Evolutionary conservation across 768 basidiomycete species (phyloP), one percentile per base, ranked within the genome.

Genomic region (Strobilomyces dryophilus): DNA sequence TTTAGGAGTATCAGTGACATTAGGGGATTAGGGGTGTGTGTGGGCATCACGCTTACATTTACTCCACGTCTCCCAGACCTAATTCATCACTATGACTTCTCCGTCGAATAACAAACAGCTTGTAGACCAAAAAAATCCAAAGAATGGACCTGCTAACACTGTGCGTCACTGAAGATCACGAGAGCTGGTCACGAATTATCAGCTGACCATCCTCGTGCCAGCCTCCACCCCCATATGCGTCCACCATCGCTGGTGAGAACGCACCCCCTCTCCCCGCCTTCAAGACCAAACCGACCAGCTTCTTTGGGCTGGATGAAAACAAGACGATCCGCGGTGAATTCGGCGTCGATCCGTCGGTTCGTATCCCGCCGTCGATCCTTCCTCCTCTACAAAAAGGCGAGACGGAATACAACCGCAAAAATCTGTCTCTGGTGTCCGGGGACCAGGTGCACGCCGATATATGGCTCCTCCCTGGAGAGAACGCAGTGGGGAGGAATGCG

Each of bases 261-360:
- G 10, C 1, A 8, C 1, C 45, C 18, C 14, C 37, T 26, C 18
- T 21, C 20, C 49, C 42, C 27, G 31, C 56, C 0, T 66, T 53
- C 61, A 70, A 66, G 37, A 52, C 55, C 9, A 68, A 68, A 44
- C 60, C 66, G 1, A 70, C 64, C 46, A 70, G 70, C 53, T 51
- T 51, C 26, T 56, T 70, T 26, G 2, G 27, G 1, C 47, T 68
- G 0, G 47, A 52, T 52, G 12, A 45, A 14, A 3, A 52, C 15
- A 26, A 21, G 32, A 17, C 36, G 15, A 2, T 36, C 17, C 29
- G 42, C 4, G 68, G 68, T 32, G 58, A 66, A 45, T 80, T 77
- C 66, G 61, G 74, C 34, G 63, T 80, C 37, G 74, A 81, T 51
- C 74, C 79, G 2, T 53, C 63, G 15, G 61, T 80, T 24, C 29